A percentile compares a stretch with the other conserved stretches of the same genome.
These are phyloP conservation scores for Colletotrichum sp. DNA, from an alignment of 2,329 filamentous ascomycete species.

Conservation along the genomic window DNA sequence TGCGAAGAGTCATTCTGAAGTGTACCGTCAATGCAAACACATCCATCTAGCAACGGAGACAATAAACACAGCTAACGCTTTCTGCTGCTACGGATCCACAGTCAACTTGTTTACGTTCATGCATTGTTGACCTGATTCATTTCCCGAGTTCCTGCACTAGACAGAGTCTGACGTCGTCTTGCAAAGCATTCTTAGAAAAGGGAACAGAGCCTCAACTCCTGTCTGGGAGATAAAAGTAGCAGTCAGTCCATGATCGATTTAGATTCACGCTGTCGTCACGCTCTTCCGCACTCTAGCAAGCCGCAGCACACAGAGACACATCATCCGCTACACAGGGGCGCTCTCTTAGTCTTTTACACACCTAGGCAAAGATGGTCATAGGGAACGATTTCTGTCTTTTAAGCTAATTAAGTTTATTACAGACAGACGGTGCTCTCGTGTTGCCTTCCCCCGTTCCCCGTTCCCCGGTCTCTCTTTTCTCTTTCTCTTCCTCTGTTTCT, in stretches of 20 bases:
- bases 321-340: neutral
- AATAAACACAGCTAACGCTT: neutral
- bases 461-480: neutral
- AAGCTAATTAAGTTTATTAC: conserved; percentile 10
- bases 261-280: too few relatives aligned
- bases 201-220: too few relatives aligned
- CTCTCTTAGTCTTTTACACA: neutral
- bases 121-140: neutral
- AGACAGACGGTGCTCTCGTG: neutral
- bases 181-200: neutral
- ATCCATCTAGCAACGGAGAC: neutral
- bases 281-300: neutral
- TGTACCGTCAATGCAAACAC: neutral
- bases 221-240: neutral
- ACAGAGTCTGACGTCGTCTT: neutral
- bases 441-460: neutral
- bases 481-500: neutral
- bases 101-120: neutral
- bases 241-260: neutral
- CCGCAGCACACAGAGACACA: neutral
- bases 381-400: neutral
- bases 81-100: neutral
- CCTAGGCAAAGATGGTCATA: neutral
- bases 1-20: neutral
- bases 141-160: neutral